These are phyloP conservation scores for Nemania sp. DNA, from an alignment of 2,329 filamentous ascomycete species.

Conservation along the genomic window DNA sequence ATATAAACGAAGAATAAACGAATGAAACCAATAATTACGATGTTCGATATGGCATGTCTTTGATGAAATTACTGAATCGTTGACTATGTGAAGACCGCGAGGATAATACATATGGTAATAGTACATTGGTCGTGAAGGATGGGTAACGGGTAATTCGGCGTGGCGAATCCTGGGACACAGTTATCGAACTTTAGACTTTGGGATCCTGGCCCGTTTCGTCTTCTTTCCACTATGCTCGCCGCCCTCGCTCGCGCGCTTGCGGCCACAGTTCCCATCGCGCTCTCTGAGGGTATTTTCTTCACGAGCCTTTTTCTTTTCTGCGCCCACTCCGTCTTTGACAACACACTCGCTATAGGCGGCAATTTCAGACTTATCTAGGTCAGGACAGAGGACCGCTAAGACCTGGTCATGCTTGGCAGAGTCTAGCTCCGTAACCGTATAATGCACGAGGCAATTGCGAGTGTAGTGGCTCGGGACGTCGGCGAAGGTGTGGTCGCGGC, in stretches of 20 bases:
- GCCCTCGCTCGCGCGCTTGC: conserved; percentile 12
- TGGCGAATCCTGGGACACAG: conserved; percentile 3
- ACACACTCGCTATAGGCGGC: too few relatives aligned
- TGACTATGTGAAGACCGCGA: neutral
- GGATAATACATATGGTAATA: conserved; percentile 5
- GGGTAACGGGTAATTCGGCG: conserved; percentile 10
- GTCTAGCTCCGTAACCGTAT: too few relatives aligned
- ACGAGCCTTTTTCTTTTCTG: too few relatives aligned
- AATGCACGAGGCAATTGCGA: too few relatives aligned
- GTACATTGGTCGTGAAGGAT: neutral
- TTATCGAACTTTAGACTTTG: conserved; percentile 4
- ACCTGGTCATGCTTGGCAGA: too few relatives aligned
- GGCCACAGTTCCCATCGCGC: neutral
- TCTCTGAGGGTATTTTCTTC: neutral
- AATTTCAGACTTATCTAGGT: too few relatives aligned
- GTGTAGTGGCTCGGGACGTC: too few relatives aligned
- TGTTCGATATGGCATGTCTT: too few relatives aligned
- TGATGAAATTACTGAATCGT: neutral
- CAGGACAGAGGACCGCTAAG: too few relatives aligned
- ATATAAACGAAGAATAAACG: neutral
- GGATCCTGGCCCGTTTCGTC: conserved; percentile 10
- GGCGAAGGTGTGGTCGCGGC: too few relatives aligned
- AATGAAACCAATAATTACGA: too few relatives aligned
- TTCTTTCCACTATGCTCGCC: conserved; percentile 6
- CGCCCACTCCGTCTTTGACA: too few relatives aligned